Percentiles rank a stretch among this genome's conserved stretches.
Evolutionary conservation across 352 stramenopile genomes (phyloP).

Genomic region (Pythium biforme): DNA sequence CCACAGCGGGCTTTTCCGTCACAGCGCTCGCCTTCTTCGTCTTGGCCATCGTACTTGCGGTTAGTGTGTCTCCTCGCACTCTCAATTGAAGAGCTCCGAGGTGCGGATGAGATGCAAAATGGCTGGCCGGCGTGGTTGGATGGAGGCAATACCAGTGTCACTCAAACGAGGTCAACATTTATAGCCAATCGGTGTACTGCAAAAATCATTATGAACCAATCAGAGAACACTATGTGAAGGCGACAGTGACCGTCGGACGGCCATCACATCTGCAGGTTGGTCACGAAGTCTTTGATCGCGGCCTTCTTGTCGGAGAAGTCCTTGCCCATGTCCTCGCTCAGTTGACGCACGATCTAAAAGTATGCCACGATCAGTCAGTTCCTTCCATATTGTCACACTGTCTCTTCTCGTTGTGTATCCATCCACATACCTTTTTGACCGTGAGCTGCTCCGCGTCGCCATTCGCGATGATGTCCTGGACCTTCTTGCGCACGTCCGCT

Average conservation of each 20-base stretch:
- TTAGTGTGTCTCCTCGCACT: conserved; percentile 45
- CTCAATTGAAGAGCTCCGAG: conserved; percentile 1
- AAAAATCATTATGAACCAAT: conserved; percentile 25
- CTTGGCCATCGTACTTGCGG: conserved; percentile 8
- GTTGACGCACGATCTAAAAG: conserved; percentile 66
- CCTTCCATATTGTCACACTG: no score
- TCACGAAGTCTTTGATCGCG: conserved; percentile 83
- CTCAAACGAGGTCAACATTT: conserved; percentile 4
- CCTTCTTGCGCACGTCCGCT: conserved; percentile 54
- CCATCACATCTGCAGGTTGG: conserved; percentile 30
- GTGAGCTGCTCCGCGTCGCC: conserved; percentile 78
- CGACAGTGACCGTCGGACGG: conserved; percentile 1
- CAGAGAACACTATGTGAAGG: conserved; percentile 12
- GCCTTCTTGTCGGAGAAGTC: conserved; percentile 73
- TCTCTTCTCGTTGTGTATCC: no score
- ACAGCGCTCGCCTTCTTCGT: conserved; percentile 36
- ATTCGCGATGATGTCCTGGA: conserved; percentile 77
- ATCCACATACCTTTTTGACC: conserved; percentile 81
- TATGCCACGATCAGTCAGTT: not conserved
- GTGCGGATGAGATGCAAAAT: conserved; percentile 11
- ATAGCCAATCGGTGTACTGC: conserved; percentile 21
- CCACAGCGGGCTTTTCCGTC: conserved; percentile 4
- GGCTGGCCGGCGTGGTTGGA: conserved; percentile 20
- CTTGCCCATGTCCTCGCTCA: conserved; percentile 62
- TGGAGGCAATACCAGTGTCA: conserved; percentile 13